Base-by-base conservation (phyloP, 148 eudicot species). In the Chenopodium quinoa region DNA sequence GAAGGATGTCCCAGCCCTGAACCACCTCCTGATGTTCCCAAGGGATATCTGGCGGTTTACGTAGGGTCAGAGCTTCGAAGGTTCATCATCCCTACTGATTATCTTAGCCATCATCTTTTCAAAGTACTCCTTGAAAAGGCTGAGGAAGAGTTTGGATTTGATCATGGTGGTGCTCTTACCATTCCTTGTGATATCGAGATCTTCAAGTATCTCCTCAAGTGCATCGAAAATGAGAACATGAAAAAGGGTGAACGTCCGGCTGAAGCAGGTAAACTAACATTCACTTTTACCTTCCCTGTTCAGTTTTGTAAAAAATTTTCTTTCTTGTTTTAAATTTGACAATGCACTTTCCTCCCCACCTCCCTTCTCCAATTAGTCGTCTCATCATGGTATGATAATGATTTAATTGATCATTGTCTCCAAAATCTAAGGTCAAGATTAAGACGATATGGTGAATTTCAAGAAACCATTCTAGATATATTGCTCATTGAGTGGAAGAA, bases 121-220 rank as follows among this genome's bases (percentile, higher is more conserved):
- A 92, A 89, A 82, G 87, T 90, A 54, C 85, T 95, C 84, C 83
- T 95, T 63, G 94, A 93, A 76, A 91, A 95, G 83, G 96, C 86
- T 0, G 97, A 92, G 88, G 98, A 94, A 81, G 97, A 94, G 89
- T 94, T 82, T 79, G 98, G 97, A 54, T 94, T 89, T 74, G 91
- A 93, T 84, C 97, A 95, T 66, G 79, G 81, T 70, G 97, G 95
- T 29, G 97, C 84, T 0, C 87, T 93, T 64, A 90, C 92, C 10
- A 90, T 95, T 80, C 98, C 97, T 0, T 95, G 98, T 46, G 94
- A 95, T 86, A 89, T 85, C 20, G 97, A 95, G 97, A 93, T 92
- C 32, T 95, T 93, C 80, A 93, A 95, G 85, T 91, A 85, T 83
- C 92, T 94, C 54, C 86, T 94, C 25, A 91, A 88, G 66, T 90